Evolutionary conservation across 257 asterid genomes (phyloP).

Genomic region (Voacanga thouarsii): DNA sequence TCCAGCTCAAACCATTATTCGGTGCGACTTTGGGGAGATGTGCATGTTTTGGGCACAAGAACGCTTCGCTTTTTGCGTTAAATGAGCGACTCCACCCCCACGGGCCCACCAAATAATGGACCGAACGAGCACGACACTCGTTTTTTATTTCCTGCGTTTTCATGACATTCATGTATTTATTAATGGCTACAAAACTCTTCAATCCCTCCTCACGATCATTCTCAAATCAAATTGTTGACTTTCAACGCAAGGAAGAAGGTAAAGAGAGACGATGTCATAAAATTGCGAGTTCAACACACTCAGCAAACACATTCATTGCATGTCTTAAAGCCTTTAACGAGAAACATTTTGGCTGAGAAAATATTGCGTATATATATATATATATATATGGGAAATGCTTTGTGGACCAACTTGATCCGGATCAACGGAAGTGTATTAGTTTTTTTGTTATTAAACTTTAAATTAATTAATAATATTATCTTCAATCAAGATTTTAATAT

Average conservation of each 20-base stretch:
- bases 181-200: neutral
- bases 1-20: neutral
- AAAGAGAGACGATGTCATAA: neutral
- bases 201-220: neutral
- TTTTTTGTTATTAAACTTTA: no score
- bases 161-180: neutral
- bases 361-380: no score
- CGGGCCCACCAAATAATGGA: neutral
- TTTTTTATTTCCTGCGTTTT: neutral
- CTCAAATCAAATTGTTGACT: neutral
- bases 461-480: no score
- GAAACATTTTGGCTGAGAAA: neutral
- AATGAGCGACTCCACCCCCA: neutral
- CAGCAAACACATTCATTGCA: neutral
- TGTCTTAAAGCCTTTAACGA: neutral
- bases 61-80: constrained; percentile 4
- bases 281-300: neutral
- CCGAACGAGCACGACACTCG: neutral
- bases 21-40: neutral
- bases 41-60: neutral
- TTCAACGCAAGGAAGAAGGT: neutral
- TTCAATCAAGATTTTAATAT: no score
- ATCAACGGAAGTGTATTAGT: no score
- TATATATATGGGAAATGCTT: no score
- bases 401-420: no score